Percentiles rank a stretch among this genome's conserved stretches.
phyloP scores from a whole-genome alignment of 2,329 filamentous ascomycete species.

The Colletotrichum sojae region DNA sequence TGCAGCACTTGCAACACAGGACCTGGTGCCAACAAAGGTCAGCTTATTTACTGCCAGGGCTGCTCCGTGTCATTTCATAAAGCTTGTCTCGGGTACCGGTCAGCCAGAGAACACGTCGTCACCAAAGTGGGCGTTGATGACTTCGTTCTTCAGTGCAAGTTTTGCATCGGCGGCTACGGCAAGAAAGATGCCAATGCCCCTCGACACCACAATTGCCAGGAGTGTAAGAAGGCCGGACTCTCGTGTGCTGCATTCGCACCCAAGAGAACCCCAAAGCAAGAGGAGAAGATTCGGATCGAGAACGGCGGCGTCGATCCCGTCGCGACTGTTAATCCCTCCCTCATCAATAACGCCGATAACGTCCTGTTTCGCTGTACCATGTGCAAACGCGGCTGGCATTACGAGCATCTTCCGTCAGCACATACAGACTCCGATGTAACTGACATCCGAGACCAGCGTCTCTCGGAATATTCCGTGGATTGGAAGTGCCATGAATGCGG shows the following conservation, averaged over 20 bases:
- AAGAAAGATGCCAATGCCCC: constrained; percentile 81
- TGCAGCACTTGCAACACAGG: constrained; percentile 81
- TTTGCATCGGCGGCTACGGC: constrained; percentile 79
- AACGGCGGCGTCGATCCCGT: constrained; percentile 86
- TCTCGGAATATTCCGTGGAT: constrained; percentile 79
- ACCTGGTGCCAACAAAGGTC: constrained; percentile 72
- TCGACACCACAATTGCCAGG: constrained; percentile 78
- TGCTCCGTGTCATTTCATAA: constrained; percentile 90
- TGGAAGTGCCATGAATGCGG: constrained; percentile 88
- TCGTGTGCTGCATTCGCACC: constrained; percentile 83
- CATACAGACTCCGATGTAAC: constrained; percentile 31
- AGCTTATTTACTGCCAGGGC: constrained; percentile 90
- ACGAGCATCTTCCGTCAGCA: constrained; percentile 76
- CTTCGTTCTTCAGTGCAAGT: constrained; percentile 92
- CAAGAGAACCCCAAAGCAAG: constrained; percentile 81
- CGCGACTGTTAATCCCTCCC: constrained; percentile 69
- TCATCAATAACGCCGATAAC: constrained; percentile 82
- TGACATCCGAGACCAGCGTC: constrained; percentile 71
- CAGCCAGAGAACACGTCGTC: constrained; percentile 84
- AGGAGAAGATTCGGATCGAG: constrained; percentile 85
- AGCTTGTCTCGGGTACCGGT: constrained; percentile 82
- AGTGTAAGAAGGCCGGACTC: constrained; percentile 74
- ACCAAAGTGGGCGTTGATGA: constrained; percentile 84
- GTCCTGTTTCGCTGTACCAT: constrained; percentile 86
- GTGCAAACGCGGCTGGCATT: constrained; percentile 87